phyloP scores from a whole-genome alignment of 208 protist genomes.

The Acanthamoeba divionensis region DNA sequence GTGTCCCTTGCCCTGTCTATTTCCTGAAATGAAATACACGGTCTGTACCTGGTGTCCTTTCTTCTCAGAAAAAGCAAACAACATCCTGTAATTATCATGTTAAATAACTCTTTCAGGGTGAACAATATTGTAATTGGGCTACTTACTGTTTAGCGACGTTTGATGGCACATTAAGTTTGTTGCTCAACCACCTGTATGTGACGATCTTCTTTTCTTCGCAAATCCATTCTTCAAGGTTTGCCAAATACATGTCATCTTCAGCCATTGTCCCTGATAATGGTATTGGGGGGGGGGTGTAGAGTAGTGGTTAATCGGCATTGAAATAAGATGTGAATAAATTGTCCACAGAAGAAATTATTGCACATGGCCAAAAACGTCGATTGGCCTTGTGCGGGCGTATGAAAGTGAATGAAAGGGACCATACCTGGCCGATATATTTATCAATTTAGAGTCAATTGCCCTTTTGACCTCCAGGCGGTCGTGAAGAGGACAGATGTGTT shows the following conservation, averaged over 20 bases:
- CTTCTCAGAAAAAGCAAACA: slow-evolving; percentile 29
- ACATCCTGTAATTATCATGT: slow-evolving; percentile 17
- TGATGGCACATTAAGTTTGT: neutral
- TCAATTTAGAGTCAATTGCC: too few species aligned
- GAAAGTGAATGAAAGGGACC: too few species aligned
- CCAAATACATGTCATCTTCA: slow-evolving; percentile 51
- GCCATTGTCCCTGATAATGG: slow-evolving; percentile 47
- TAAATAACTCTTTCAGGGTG: neutral
- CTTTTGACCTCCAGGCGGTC: too few species aligned
- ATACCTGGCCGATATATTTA: too few species aligned
- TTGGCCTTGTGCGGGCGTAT: too few species aligned
- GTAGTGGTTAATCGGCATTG: too few species aligned
- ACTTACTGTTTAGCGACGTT: slow-evolving; percentile 45
- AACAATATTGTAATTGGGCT: neutral
- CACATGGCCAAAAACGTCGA: too few species aligned
- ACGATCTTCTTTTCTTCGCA: slow-evolving; percentile 50
- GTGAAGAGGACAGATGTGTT: too few species aligned
- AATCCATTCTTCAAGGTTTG: slow-evolving; percentile 27
- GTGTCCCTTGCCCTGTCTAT: slow-evolving; percentile 1
- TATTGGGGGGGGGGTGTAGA: too few species aligned
- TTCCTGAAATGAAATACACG: slow-evolving; percentile 37
- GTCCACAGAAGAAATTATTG: too few species aligned
- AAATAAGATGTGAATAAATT: too few species aligned
- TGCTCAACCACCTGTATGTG: slow-evolving; percentile 54
- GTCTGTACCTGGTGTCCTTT: slow-evolving; percentile 12